Conservation (phyloP, 2,329 filamentous ascomycete species). For the Pseudogymnoascus sp. region DNA sequence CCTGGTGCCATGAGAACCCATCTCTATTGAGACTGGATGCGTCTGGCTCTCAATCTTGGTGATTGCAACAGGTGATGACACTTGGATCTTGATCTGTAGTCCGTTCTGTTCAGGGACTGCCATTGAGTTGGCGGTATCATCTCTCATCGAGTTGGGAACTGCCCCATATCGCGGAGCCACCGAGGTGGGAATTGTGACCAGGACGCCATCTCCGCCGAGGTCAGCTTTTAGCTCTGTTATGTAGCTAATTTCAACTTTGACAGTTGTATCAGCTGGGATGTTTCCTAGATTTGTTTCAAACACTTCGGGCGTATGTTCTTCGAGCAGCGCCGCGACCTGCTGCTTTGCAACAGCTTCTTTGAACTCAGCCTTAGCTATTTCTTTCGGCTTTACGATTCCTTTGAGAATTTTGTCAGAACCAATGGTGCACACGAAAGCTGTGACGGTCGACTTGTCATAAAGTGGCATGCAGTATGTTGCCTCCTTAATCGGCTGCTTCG, state of each 20-base stretch:
- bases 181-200: constrained; percentile 59
- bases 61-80: constrained; percentile 11
- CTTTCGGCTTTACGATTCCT: constrained; percentile 59
- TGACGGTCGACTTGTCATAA: constrained; percentile 63
- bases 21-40: constrained; percentile 11
- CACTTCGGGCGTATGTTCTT: constrained; percentile 48
- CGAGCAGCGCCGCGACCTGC: constrained; percentile 56
- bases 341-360: constrained; percentile 48
- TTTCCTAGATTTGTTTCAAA: constrained; percentile 64
- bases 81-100: constrained; percentile 11
- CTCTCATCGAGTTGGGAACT: constrained; percentile 29
- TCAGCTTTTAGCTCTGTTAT: constrained; percentile 67
- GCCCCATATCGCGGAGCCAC: constrained; percentile 60
- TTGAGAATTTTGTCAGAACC: constrained; percentile 48
- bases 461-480: constrained; percentile 62
- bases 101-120: constrained; percentile 9
- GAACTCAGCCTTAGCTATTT: constrained; percentile 52
- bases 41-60: constrained; percentile 11
- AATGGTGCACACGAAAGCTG: constrained; percentile 57
- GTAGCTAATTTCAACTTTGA: constrained; percentile 56
- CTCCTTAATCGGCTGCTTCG: constrained; percentile 31
- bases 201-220: constrained; percentile 52
- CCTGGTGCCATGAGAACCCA: constrained; percentile 10
- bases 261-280: constrained; percentile 47
- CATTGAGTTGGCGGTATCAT: background rate